Conservation (phyloP, 257 asterid species). For the Nicotiana otophora region DNA sequence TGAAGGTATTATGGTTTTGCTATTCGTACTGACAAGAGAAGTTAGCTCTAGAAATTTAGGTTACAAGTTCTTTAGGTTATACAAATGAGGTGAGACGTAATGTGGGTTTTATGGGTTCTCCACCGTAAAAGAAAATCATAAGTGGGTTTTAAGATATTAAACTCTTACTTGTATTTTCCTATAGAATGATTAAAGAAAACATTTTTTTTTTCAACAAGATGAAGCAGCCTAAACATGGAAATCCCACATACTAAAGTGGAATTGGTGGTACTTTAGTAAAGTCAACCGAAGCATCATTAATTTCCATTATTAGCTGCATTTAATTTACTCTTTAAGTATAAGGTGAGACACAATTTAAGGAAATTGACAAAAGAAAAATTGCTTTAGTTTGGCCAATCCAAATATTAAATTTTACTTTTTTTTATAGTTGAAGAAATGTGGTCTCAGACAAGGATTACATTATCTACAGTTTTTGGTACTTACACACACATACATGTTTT, state of each 20-base stretch:
- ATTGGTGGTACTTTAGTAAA: constrained; percentile 20
- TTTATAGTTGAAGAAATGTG: background rate
- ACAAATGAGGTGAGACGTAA: background rate
- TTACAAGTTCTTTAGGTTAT: background rate
- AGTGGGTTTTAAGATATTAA: constrained; percentile 13
- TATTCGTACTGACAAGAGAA: background rate
- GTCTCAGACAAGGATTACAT: background rate
- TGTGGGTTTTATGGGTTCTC: constrained; percentile 19
- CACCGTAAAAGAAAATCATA: constrained; percentile 26
- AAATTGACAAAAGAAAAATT: background rate
- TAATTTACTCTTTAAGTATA: background rate
- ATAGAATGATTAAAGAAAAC: too few species aligned
- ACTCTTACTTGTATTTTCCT: background rate
- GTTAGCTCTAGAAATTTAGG: background rate
- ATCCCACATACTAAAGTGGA: constrained; percentile 49
- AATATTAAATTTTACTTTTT: background rate
- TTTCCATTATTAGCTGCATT: constrained; percentile 38
- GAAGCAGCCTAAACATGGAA: constrained; percentile 51
- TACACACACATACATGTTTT: background rate
- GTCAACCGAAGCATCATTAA: constrained; percentile 35
- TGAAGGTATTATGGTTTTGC: too few species aligned
- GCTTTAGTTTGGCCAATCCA: background rate
- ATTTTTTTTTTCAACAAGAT: background rate
- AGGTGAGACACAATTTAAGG: background rate
- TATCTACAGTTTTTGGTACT: background rate